phyloP scores from a whole-genome alignment of 1,139 yeast genomes.

The Zhuliangozyma blackwelliae region DNA sequence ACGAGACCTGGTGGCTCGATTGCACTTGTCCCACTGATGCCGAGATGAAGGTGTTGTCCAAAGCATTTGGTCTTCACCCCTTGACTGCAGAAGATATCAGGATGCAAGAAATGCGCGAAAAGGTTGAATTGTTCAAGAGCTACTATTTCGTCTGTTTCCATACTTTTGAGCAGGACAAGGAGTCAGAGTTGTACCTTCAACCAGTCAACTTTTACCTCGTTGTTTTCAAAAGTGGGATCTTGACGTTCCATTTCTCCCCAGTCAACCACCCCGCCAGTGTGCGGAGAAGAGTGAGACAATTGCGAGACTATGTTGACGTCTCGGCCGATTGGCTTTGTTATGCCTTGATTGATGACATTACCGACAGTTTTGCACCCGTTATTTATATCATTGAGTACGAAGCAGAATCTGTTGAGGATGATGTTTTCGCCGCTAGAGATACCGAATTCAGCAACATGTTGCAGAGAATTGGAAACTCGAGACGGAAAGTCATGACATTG shows the following conservation, averaged over 20 bases:
- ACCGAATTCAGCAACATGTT: slow-evolving; percentile 74
- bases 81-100: slow-evolving; percentile 79
- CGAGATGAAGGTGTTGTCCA: slow-evolving; percentile 58
- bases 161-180: slow-evolving; percentile 68
- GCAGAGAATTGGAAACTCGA: slow-evolving; percentile 89
- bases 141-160: slow-evolving; percentile 80
- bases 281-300: slow-evolving; percentile 82
- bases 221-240: slow-evolving; percentile 78
- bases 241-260: slow-evolving; percentile 81
- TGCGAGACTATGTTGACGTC: slow-evolving; percentile 79
- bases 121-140: slow-evolving; percentile 67
- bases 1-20: slow-evolving; percentile 73
- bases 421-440: slow-evolving; percentile 35
- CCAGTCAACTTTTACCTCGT: slow-evolving; percentile 84
- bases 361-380: slow-evolving; percentile 88
- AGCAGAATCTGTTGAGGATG: slow-evolving; percentile 86
- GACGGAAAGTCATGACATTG: slow-evolving; percentile 90
- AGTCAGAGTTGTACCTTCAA: slow-evolving; percentile 74
- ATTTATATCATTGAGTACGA: slow-evolving; percentile 81
- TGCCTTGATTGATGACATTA: slow-evolving; percentile 86
- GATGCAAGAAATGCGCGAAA: slow-evolving; percentile 80
- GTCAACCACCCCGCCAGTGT: slow-evolving; percentile 79
- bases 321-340: slow-evolving; percentile 91
- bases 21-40: slow-evolving; percentile 65
- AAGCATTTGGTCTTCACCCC: slow-evolving; percentile 78